Conservation (phyloP, 768 basidiomycete genomes). For the Suillus weaverae region DNA sequence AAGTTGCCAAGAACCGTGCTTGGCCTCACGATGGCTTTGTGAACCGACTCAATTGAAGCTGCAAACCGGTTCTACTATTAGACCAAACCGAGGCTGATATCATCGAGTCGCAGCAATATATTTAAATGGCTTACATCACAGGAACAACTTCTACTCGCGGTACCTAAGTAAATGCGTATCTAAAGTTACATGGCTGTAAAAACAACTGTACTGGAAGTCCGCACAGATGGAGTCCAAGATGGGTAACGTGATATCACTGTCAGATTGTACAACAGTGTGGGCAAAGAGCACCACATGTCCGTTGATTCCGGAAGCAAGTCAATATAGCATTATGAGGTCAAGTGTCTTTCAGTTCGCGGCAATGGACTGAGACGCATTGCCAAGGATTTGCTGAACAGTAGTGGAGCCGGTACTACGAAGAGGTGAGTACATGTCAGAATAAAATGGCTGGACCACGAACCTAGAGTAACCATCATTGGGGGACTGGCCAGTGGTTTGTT, state of each 20-base stretch:
- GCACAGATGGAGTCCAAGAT: not conserved
- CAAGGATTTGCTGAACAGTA: slow-evolving; percentile 32
- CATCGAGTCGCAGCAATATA: not conserved
- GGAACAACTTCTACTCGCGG: not conserved
- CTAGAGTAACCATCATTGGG: slow-evolving; percentile 66
- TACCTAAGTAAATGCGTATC: not conserved
- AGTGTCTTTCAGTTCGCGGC: slow-evolving; percentile 24
- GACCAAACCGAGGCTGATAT: not conserved
- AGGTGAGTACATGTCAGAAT: slow-evolving; percentile 4
- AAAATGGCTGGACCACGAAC: slow-evolving; percentile 20
- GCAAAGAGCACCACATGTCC: not conserved
- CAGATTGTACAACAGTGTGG: not conserved
- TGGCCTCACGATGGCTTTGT: not conserved
- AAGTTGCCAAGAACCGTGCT: not conserved
- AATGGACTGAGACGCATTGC: slow-evolving; percentile 36
- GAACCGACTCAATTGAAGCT: not conserved
- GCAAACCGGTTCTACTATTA: not conserved
- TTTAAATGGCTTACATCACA: not conserved
- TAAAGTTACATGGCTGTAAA: not conserved
- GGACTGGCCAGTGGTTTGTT: slow-evolving; percentile 45
- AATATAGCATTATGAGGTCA: not conserved
- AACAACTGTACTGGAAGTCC: not conserved
- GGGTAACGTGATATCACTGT: not conserved
- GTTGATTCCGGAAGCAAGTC: not conserved
- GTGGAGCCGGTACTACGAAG: slow-evolving; percentile 25